These are phyloP conservation scores for Tetrahymena borealis DNA, from an alignment of 73 alveolate genomes.

Conservation along the genomic window DNA sequence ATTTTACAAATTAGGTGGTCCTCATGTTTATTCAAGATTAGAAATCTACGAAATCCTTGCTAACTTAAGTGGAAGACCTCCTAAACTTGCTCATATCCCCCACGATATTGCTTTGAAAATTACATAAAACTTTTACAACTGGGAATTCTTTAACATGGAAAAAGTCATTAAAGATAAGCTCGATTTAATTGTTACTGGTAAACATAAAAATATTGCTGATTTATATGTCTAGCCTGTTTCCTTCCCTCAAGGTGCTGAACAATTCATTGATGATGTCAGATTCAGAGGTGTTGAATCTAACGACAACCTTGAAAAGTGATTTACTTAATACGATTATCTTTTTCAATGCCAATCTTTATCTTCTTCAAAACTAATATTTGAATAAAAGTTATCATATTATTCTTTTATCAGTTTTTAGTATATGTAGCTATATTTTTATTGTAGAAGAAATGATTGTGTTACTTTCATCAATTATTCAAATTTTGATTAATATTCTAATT, in stretches of 20 bases:
- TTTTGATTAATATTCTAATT: too few relatives aligned
- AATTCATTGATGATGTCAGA: background rate
- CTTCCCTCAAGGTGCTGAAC: slow-evolving; percentile 24
- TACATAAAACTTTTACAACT: slow-evolving; percentile 24
- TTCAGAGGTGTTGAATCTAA: background rate
- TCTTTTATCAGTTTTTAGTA: background rate
- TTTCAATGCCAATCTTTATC: background rate
- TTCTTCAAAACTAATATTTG: background rate
- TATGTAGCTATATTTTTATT: background rate
- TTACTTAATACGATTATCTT: background rate
- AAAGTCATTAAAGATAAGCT: slow-evolving; percentile 37
- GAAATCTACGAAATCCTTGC: slow-evolving; percentile 49
- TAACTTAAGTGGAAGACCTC: slow-evolving; percentile 45
- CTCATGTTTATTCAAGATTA: slow-evolving; percentile 45
- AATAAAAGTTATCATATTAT: background rate
- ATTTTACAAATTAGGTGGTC: slow-evolving; percentile 40
- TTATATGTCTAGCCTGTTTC: slow-evolving; percentile 48
- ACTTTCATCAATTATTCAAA: background rate
- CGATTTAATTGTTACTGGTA: slow-evolving; percentile 21
- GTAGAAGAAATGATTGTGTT: slow-evolving; percentile 1
- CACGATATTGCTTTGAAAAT: slow-evolving; percentile 14
- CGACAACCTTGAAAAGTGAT: background rate
- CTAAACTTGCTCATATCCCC: slow-evolving; percentile 31
- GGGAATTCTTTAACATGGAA: slow-evolving; percentile 41
- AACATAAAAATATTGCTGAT: slow-evolving; percentile 38